phyloP scores from a whole-genome alignment of 495 filamentous ascomycete species.

The Xylaria flabelliformis region DNA sequence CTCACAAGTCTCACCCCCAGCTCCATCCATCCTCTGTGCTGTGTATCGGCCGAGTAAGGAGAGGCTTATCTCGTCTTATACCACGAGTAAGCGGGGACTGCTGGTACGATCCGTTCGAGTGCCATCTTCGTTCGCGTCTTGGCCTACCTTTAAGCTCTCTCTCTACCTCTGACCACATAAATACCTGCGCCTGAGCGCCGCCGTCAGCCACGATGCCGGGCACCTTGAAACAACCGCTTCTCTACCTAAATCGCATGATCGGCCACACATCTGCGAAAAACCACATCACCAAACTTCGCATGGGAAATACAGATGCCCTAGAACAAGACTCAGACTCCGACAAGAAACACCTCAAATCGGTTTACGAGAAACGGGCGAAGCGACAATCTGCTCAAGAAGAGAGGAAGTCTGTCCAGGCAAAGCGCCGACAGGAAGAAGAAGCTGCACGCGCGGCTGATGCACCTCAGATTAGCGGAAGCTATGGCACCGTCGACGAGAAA shows the following conservation, averaged over 20 bases:
- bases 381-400: constrained; percentile 59
- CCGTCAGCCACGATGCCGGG: constrained; percentile 41
- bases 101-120: background rate
- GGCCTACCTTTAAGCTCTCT: background rate
- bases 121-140: background rate
- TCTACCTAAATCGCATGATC: constrained; percentile 52
- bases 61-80: background rate
- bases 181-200: background rate
- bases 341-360: constrained; percentile 58
- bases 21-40: background rate
- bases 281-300: constrained; percentile 51
- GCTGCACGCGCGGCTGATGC: constrained; percentile 52
- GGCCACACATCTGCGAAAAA: constrained; percentile 53
- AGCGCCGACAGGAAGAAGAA: constrained; percentile 54
- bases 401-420: constrained; percentile 56
- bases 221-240: constrained; percentile 49
- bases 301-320: constrained; percentile 56
- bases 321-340: constrained; percentile 46
- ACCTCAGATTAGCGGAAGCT: constrained; percentile 63
- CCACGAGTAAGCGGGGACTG: background rate
- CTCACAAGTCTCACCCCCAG: background rate
- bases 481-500: constrained; percentile 59
- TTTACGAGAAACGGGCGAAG: constrained; percentile 58
- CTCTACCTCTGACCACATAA: background rate
- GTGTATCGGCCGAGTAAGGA: background rate